Conservation (phyloP, 202 grass and related monocot genomes). For the Dendrocalamus latiflorus region DNA sequence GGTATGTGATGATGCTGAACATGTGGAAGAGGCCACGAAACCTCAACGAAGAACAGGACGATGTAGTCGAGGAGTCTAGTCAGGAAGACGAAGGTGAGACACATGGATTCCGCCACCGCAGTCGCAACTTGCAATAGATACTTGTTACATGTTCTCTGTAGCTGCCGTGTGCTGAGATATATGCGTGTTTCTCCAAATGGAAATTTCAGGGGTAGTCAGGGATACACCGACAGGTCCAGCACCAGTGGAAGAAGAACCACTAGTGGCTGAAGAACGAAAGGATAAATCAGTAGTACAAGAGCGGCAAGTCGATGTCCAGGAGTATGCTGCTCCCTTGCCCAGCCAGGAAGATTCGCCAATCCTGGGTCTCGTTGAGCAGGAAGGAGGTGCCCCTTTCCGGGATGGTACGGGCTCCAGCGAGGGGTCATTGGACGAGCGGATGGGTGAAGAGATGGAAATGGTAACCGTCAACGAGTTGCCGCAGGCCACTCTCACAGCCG, state of each 20-base stretch:
- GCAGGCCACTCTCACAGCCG: neutral
- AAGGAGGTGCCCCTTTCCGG: neutral
- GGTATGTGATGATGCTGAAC: neutral
- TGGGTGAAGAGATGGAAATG: neutral
- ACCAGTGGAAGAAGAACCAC: neutral
- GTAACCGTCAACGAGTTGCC: neutral
- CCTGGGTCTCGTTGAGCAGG: no score
- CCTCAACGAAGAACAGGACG: neutral
- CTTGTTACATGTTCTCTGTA: no score
- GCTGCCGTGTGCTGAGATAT: no score
- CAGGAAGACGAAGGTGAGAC: conserved; percentile 5
- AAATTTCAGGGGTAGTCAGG: no score
- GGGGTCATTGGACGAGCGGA: neutral
- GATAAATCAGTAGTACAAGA: no score
- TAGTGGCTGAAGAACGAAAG: neutral
- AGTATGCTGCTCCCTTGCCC: no score
- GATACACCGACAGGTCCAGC: no score
- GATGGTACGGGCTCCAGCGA: neutral
- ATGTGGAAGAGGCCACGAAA: neutral
- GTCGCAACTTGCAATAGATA: neutral
- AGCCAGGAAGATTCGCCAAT: no score
- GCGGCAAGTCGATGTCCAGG: no score
- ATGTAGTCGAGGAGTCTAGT: no score
- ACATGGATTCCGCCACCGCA: neutral
- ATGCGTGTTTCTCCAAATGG: no score